These are phyloP conservation scores for Tephrocybe sp. DNA, from an alignment of 768 basidiomycete species.

Conservation along the genomic window DNA sequence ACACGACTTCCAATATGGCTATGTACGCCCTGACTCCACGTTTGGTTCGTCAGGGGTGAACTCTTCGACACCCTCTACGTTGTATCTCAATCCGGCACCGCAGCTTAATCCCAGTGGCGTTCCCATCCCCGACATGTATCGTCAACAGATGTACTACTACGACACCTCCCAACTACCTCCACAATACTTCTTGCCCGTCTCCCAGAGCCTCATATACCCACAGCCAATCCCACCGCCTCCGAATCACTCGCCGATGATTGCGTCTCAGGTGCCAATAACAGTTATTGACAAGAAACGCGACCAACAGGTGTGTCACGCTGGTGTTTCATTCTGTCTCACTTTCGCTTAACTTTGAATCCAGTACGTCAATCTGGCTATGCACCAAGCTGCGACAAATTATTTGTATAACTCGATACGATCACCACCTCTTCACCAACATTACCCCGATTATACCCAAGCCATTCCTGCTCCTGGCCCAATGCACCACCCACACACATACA, in stretches of 20 bases:
- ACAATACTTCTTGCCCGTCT: slow-evolving; percentile 60
- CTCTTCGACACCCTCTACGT: slow-evolving; percentile 38
- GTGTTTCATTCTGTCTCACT: background rate
- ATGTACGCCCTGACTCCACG: slow-evolving; percentile 48
- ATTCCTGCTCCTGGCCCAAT: slow-evolving; percentile 40
- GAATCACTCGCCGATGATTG: slow-evolving; percentile 50
- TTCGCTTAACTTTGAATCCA: slow-evolving; percentile 2
- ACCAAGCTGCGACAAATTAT: slow-evolving; percentile 40
- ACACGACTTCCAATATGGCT: slow-evolving; percentile 52
- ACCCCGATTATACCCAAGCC: slow-evolving; percentile 52
- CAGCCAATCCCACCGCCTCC: slow-evolving; percentile 26
- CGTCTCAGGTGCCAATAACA: slow-evolving; percentile 45
- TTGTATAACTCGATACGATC: slow-evolving; percentile 42
- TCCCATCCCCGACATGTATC: slow-evolving; percentile 37
- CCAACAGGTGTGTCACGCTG: slow-evolving; percentile 41
- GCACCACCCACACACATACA: slow-evolving; percentile 32
- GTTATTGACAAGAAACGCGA: slow-evolving; percentile 57
- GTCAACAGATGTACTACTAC: slow-evolving; percentile 61
- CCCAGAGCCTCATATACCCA: slow-evolving; percentile 61
- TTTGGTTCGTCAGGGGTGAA: slow-evolving; percentile 50
- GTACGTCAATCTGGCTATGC: slow-evolving; percentile 30
- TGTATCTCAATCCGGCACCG: slow-evolving; percentile 39
- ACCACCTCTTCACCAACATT: slow-evolving; percentile 44
- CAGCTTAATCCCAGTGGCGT: slow-evolving; percentile 29
- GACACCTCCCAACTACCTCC: slow-evolving; percentile 47